Percentiles rank a stretch among this genome's conserved stretches.
These are phyloP conservation scores for Cicer chorassanicum DNA, from an alignment of 306 rosid species.

Conservation along the genomic window DNA sequence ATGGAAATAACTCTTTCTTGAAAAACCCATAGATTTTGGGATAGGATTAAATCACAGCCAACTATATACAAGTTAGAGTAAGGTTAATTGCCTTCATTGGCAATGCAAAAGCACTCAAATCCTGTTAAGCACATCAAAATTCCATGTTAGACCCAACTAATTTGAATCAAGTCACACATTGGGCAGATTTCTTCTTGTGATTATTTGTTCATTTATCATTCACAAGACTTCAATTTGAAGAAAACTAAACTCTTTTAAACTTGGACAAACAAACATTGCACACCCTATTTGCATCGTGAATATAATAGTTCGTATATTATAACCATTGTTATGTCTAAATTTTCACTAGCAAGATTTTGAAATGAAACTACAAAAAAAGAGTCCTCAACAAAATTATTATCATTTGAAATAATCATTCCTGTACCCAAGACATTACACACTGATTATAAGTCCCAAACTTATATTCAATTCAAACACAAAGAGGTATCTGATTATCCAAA, in stretches of 20 bases:
- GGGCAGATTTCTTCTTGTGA: neutral
- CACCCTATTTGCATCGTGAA: neutral
- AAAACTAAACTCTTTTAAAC: neutral
- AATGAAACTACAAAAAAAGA: neutral
- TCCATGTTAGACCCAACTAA: neutral
- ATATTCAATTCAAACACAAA: neutral
- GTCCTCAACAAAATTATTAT: neutral
- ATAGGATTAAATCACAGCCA: neutral
- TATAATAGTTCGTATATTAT: neutral
- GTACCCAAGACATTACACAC: neutral
- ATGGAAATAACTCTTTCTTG: neutral
- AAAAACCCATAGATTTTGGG: neutral
- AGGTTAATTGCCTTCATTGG: neutral
- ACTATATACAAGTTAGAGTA: neutral
- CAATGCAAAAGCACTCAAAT: neutral
- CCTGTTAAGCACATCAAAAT: neutral
- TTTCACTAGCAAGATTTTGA: neutral
- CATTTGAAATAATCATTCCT: neutral
- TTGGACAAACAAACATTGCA: neutral
- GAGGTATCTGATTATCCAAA: neutral
- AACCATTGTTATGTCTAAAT: neutral
- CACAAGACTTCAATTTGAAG: neutral
- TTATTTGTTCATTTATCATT: neutral
- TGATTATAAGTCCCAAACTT: neutral
- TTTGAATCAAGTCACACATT: neutral